Conservation (phyloP, 108 stramenopile genomes). For the Licmophora abbreviata region DNA sequence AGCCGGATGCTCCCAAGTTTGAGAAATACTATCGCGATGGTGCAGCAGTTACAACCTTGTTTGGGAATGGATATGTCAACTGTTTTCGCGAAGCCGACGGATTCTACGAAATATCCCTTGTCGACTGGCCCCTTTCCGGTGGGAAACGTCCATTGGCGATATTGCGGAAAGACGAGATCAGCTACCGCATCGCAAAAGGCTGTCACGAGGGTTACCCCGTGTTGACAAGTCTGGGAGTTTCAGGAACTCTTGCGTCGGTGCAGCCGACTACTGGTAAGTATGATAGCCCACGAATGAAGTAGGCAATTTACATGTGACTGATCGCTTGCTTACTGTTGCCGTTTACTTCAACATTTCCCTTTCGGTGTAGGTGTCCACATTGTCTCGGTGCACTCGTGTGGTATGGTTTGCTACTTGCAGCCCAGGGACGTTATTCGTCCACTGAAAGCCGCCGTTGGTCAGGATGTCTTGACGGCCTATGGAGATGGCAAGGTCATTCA, state of each 20-base stretch:
- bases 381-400: conserved; percentile 63
- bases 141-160: conserved; percentile 44
- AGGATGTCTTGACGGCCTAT: conserved; percentile 75
- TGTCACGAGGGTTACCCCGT: conserved; percentile 88
- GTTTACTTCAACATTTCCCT: not conserved
- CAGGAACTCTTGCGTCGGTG: conserved; percentile 79
- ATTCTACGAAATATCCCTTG: conserved; percentile 60
- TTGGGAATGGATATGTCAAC: conserved; percentile 61
- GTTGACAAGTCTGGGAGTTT: conserved; percentile 53
- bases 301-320: not conserved
- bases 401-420: conserved; percentile 73
- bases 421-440: conserved; percentile 69
- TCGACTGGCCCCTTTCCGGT: conserved; percentile 40
- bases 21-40: conserved; percentile 73
- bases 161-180: conserved; percentile 53
- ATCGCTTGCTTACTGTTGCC: not conserved
- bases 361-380: conserved; percentile 58
- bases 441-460: conserved; percentile 81
- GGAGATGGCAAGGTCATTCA: conserved; percentile 73
- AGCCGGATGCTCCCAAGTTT: conserved; percentile 19
- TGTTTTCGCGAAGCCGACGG: conserved; percentile 69
- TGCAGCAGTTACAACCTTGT: conserved; percentile 74
- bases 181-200: conserved; percentile 64
- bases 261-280: conserved; percentile 63
- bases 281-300: too few species aligned